phyloP scores from a whole-genome alignment of 306 rosid genomes.

The Arachis hypogaea region DNA sequence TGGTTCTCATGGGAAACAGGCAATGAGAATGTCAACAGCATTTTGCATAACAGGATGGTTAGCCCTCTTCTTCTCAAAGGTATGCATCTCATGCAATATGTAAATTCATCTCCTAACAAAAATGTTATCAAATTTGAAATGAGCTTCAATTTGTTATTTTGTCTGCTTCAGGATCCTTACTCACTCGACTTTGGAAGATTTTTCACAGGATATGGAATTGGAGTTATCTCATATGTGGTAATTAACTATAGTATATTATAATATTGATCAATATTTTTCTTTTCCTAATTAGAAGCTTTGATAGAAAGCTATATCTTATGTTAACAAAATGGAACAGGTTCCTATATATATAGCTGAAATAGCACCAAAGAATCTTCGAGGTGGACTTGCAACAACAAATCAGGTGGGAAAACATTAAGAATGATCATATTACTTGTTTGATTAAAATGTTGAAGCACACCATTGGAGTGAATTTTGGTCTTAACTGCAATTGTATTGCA shows the following conservation, averaged over 20 bases:
- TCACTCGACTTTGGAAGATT: slow-evolving; percentile 71
- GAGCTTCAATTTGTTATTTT: slow-evolving; percentile 31
- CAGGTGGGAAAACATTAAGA: slow-evolving; percentile 48
- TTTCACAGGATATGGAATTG: slow-evolving; percentile 79
- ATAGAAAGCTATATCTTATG: slow-evolving; percentile 10
- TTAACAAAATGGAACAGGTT: slow-evolving; percentile 52
- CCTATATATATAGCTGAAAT: slow-evolving; percentile 76
- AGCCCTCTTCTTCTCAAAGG: slow-evolving; percentile 63
- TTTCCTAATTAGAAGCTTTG: neutral
- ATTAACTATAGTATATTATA: neutral
- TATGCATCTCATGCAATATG: slow-evolving; percentile 30
- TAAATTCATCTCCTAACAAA: slow-evolving; percentile 6
- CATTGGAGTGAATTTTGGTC: slow-evolving; percentile 13
- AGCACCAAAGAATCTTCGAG: slow-evolving; percentile 70
- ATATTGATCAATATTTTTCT: neutral
- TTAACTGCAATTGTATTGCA: slow-evolving; percentile 41
- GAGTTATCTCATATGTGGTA: slow-evolving; percentile 82
- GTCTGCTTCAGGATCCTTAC: slow-evolving; percentile 51
- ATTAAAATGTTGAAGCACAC: neutral
- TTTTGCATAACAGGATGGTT: slow-evolving; percentile 82
- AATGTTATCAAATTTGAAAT: neutral
- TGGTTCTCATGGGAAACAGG: slow-evolving; percentile 47
- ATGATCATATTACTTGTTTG: neutral
- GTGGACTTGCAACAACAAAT: slow-evolving; percentile 72
- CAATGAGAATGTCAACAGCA: slow-evolving; percentile 69